Evolutionary conservation across 768 basidiomycete species (phyloP), one percentile per base, ranked within the genome.

Genomic region (Neoboletus brunneissimus): DNA sequence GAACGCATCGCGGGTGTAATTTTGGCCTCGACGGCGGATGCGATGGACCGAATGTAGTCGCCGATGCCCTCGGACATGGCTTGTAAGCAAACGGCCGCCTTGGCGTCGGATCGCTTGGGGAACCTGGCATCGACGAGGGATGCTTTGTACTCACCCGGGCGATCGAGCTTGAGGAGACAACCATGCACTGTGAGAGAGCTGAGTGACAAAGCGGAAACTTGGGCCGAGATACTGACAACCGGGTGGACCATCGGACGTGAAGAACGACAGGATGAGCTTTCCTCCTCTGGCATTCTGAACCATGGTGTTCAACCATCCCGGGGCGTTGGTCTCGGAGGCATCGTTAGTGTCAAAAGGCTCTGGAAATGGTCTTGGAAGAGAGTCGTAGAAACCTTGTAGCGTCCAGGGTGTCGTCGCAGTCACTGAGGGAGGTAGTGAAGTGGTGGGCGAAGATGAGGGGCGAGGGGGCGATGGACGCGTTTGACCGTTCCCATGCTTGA

Each of bases 51-150:
- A 43, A 87, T 79, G 60, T 84, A 84, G 22, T 76, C 69, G 6
- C 83, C 84, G 11, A 85, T 72, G 10, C 84, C 84, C 57, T 83
- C 78, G 3, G 85, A 82, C 67, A 89, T 80, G 0, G 87, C 88
- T 16, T 82, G 73, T 23, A 90, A 68, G 56, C 80, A 83, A 3
- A 82, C 88, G 0, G 88, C 89, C 0, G 79, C 76, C 67, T 86
- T 88, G n/a, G 87, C 88, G 51, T 89, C 87, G 0, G 72, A 70
- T 4, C 82, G 82, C 62, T 81, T 86, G 2, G 75, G 61, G 59
- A 89, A 89, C 16, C 75, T 74, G 0, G 83, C 74, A n/a, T 88
- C 87, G 29, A 86, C 84, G 6, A 90, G 67, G 60, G 77, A 90
- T 0, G 85, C 82, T 42, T 20, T 76, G 37, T 76, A 79, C 54